Base-by-base conservation (phyloP, 2,329 filamentous ascomycete genomes). In the Aspergillus texensis region DNA sequence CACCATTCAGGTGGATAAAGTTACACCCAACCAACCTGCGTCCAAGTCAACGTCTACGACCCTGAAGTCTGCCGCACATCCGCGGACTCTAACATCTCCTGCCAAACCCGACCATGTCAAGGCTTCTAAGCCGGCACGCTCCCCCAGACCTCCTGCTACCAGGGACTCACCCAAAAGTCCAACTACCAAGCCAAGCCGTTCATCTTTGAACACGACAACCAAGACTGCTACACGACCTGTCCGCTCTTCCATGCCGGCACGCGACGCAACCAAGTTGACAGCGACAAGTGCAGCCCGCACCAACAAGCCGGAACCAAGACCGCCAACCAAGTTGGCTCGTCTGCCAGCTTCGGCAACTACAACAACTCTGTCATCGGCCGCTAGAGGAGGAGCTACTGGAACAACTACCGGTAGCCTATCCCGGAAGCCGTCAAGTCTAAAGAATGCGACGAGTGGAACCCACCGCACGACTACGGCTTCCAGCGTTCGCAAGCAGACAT, bases 331-430 rank as follows among this genome's bases (percentile, higher is more conserved):
- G 53, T 71, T 80, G 43, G 71, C 73, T 57, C 81, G 79, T 54
- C 72, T 80, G 56, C 76, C 80, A 34, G 69, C 74, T 52, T 79
- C 80, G 24, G 73, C 75, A 56, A 78, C 77, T 10, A 75, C 81
- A 5, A 72, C 79, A 26, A 81, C 79, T 19, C 73, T 77, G 32
- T 69, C 81, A 28, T 78, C 80, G 39, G 70, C 76, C 6, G 75
- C 78, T 11, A 81, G 76, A 67, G 65, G 65, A 16, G 71, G 68
- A 21, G 62, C 55, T 52, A 59, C 66, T 26, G 66, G 60, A 1
- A 70, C 66, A 61, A 66, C 67, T 30, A 61, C 70, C 39, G 70
- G 69, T 45, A 71, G 68, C 24, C 69, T 78, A 39, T 70, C 71
- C 9, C 75, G 78, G 58, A 79, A 80, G 63, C 75, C 75, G 24